Evolutionary conservation across 352 stramenopile genomes (phyloP).

Genomic region (Phytophthora constricta): DNA sequence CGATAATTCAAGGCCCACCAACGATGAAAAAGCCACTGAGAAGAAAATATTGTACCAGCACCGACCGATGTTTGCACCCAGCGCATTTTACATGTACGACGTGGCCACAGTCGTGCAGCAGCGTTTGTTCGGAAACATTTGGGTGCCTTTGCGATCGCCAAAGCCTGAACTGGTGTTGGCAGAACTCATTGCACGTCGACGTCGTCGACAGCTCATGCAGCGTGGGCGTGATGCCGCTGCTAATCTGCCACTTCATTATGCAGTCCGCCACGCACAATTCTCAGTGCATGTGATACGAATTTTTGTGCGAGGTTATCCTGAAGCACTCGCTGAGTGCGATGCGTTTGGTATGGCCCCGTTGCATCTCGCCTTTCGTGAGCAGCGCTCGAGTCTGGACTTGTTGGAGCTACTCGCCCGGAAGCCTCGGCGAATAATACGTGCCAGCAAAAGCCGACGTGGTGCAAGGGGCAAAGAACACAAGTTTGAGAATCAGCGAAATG

Average conservation of each 20-base stretch:
- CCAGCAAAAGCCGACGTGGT: background rate
- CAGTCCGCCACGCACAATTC: conserved; percentile 47
- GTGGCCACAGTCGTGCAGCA: conserved; percentile 50
- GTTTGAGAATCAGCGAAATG: background rate
- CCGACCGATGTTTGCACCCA: conserved; percentile 32
- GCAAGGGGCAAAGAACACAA: conserved; percentile 2
- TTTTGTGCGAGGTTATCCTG: conserved; percentile 47
- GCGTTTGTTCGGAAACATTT: conserved; percentile 57
- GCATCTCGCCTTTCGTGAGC: conserved; percentile 62
- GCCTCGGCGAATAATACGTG: background rate
- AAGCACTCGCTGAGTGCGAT: conserved; percentile 51
- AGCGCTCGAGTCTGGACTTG: conserved; percentile 28
- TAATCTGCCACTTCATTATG: conserved; percentile 67
- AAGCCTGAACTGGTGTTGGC: conserved; percentile 43
- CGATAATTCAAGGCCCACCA: background rate
- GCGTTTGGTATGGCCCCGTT: conserved; percentile 68
- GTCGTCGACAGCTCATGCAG: conserved; percentile 58
- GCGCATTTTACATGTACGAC: conserved; percentile 54
- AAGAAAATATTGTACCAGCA: conserved; percentile 16
- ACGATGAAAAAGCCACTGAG: background rate
- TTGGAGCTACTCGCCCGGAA: conserved; percentile 35
- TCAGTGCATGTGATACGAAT: conserved; percentile 39
- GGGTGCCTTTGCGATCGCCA: conserved; percentile 41
- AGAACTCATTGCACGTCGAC: conserved; percentile 57
- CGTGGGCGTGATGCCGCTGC: conserved; percentile 46